phyloP scores from a whole-genome alignment of 441 rosid species.

The Populus tomentosa region DNA sequence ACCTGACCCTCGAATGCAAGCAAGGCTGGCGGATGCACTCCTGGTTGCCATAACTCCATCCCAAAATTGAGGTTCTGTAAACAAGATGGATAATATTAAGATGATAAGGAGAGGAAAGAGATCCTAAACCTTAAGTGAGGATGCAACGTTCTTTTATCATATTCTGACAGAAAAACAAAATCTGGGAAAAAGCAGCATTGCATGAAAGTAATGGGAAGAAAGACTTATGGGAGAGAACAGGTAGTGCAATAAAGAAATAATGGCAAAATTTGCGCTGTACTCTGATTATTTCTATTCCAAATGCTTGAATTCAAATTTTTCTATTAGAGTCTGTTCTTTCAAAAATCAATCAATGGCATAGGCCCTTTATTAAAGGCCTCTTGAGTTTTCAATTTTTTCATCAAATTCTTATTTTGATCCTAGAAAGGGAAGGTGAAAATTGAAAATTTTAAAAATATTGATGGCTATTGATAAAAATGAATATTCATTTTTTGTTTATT shows the following conservation, averaged over 20 bases:
- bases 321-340: too few relatives aligned
- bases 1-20: constrained; percentile 71
- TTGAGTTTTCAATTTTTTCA: not conserved
- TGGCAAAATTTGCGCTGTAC: not conserved
- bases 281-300: too few relatives aligned
- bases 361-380: too few relatives aligned
- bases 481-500: too few relatives aligned
- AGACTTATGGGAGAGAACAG: not conserved
- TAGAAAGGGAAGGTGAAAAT: too few relatives aligned
- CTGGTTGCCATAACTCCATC: constrained; percentile 82
- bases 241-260: not conserved
- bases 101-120: not conserved
- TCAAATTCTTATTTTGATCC: not conserved
- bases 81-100: not conserved
- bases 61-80: constrained; percentile 64
- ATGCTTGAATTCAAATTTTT: too few relatives aligned
- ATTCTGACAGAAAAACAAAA: not conserved
- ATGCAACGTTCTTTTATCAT: not conserved
- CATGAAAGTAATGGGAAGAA: not conserved
- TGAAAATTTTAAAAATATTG: too few relatives aligned
- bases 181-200: not conserved
- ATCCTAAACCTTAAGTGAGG: not conserved
- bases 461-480: too few relatives aligned
- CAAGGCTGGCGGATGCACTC: constrained; percentile 70
- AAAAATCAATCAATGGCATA: too few relatives aligned